These are phyloP conservation scores for Tricholoma matsutake DNA, from an alignment of 768 basidiomycete genomes.

Conservation along the genomic window DNA sequence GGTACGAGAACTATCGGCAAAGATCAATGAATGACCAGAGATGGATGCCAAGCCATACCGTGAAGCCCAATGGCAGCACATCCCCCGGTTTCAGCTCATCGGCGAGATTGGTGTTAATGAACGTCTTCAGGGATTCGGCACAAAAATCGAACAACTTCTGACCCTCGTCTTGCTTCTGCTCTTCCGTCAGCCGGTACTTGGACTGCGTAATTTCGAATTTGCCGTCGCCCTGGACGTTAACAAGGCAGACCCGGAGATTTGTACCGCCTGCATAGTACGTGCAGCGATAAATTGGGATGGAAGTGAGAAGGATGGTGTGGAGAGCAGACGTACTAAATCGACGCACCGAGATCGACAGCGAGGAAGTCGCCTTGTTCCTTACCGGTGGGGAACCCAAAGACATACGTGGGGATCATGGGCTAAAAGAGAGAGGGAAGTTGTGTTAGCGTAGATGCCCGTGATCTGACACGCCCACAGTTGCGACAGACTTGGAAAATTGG, in stretches of 20 bases:
- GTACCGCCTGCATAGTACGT: constrained; percentile 66
- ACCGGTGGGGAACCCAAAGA: constrained; percentile 94
- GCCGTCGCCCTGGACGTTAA: constrained; percentile 86
- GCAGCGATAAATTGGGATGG: neutral
- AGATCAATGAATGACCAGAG: constrained; percentile 3
- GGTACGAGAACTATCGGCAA: constrained; percentile 79
- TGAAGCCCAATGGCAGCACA: constrained; percentile 85
- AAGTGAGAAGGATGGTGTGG: constrained; percentile 2
- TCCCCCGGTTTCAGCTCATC: constrained; percentile 49
- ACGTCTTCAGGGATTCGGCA: constrained; percentile 87
- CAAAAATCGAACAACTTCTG: constrained; percentile 97
- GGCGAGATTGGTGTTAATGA: constrained; percentile 72
- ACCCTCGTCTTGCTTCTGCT: constrained; percentile 98
- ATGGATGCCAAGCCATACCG: constrained; percentile 48
- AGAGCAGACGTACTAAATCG: neutral
- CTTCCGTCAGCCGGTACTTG: constrained; percentile 95
- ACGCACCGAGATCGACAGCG: constrained; percentile 82
- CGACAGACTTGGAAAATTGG: neutral
- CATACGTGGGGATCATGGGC: constrained; percentile 97
- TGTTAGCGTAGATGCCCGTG: neutral
- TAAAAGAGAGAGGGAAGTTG: constrained; percentile 26
- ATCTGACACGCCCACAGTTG: neutral
- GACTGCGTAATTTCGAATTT: constrained; percentile 98
- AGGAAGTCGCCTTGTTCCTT: constrained; percentile 87
- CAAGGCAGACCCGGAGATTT: constrained; percentile 97